Evolutionary conservation across 2,329 filamentous ascomycete species (phyloP), one percentile per base, ranked within the genome.

Genomic region (Metarhizium album): DNA sequence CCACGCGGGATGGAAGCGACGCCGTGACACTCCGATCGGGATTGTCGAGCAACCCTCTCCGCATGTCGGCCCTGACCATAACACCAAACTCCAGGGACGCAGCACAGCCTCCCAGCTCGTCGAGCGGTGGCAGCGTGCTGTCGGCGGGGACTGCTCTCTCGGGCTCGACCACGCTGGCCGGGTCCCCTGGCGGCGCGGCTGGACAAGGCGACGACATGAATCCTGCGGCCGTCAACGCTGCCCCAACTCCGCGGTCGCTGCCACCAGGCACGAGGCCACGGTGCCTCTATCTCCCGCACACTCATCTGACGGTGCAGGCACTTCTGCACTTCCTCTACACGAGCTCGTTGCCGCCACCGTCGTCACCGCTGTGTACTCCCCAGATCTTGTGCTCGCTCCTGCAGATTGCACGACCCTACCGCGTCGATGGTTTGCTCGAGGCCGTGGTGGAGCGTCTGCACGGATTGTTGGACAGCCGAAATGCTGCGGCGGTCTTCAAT

Each of bases 401-500:
- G 7, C 93, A 98, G 66, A 83, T 98, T 51, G 87, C 93, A 0
- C 83, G 93, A 4, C 91, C 93, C 0, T 98, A 98, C 65, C 87
- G 90, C 56, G 79, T 98, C 45, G 90, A 97, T 60, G 93, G 93
- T 0, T 77, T 98, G 2, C 74, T 97, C 1, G 93, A 98, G 70
- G 89, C 89, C 0, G 88, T 94, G 2, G 88, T 97, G 9, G 90
- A 97, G 67, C 82, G 91, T 7, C 75, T 98, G 0, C 93, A 98
- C 62, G 79, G 87, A 29, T 80, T 94, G 1, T 79, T 98, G 3
- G 93, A 98, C 65, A 93, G 88, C 46, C 80, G 91, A 45, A 98
- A 97, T 58, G 91, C 93, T 0, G 93, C 93, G 0, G 93, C 93
- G 5, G 90, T 98, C 0, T 98, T 98, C 74, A 98, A 98, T 58